A percentile compares a stretch with the other conserved stretches of the same genome.
Conservation (phyloP, 2,329 filamentous ascomycete genomes). For the Metarhizium brunneum region DNA sequence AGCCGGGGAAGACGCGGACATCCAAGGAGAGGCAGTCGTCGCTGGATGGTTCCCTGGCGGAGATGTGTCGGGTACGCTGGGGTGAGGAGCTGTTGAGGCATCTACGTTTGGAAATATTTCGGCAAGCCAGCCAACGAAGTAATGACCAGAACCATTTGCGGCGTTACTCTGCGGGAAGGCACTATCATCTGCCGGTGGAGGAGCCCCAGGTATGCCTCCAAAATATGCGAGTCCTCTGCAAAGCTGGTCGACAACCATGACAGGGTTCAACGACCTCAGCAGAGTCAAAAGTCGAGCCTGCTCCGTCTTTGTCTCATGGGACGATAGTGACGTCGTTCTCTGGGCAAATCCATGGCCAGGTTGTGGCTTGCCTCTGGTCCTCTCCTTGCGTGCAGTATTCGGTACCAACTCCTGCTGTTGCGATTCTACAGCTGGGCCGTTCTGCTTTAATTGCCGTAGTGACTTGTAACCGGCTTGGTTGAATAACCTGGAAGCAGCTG, state of each 20-base stretch:
- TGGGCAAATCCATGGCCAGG: background rate
- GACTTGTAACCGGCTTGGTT: constrained; percentile 45
- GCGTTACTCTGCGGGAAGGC: constrained; percentile 46
- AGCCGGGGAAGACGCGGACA: background rate
- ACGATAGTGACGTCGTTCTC: constrained; percentile 10
- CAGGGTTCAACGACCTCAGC: constrained; percentile 44
- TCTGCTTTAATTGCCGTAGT: constrained; percentile 22
- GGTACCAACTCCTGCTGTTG: background rate
- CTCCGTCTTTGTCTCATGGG: constrained; percentile 46
- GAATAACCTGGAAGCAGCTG: constrained; percentile 46
- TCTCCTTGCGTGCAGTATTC: background rate
- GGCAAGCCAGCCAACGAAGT: constrained; percentile 52
- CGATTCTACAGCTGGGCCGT: background rate
- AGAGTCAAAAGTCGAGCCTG: constrained; percentile 51
- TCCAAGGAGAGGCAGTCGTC: constrained; percentile 6
- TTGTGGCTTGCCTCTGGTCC: background rate
- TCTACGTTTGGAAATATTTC: constrained; percentile 41
- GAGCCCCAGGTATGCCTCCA: constrained; percentile 47
- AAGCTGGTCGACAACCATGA: constrained; percentile 50
- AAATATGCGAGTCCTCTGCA: constrained; percentile 56
- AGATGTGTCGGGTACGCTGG: background rate
- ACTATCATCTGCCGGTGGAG: constrained; percentile 37
- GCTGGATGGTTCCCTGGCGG: constrained; percentile 26
- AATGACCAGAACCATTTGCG: constrained; percentile 45
- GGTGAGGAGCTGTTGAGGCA: background rate